phyloP scores from a whole-genome alignment of 768 basidiomycete species.

The Leccinellum rugosiceps region DNA sequence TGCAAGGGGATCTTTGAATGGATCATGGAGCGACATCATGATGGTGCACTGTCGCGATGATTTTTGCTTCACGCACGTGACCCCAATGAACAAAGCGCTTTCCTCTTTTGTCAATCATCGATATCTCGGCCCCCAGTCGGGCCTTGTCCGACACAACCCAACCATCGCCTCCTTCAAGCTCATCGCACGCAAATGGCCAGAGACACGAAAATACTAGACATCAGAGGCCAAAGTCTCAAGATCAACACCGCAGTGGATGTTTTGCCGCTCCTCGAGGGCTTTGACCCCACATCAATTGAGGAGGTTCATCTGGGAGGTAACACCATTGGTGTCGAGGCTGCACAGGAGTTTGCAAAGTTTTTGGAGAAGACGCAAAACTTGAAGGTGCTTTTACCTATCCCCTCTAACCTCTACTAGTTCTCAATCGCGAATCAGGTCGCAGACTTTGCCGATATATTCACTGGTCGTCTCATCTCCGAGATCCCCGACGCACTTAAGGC shows the following conservation, averaged over 20 bases:
- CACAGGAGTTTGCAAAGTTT: conserved; percentile 77
- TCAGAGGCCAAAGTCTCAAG: conserved; percentile 50
- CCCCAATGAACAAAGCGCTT: background rate
- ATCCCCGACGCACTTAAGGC: conserved; percentile 88
- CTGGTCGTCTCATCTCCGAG: conserved; percentile 91
- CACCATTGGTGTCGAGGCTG: conserved; percentile 89
- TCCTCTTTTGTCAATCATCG: conserved; percentile 18
- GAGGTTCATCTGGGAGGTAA: conserved; percentile 95
- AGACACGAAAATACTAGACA: conserved; percentile 23
- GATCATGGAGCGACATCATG: conserved; percentile 8
- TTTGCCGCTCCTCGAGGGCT: conserved; percentile 61
- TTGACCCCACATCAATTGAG: conserved; percentile 66
- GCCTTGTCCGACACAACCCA: background rate
- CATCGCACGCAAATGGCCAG: conserved; percentile 15
- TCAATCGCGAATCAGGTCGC: conserved; percentile 60
- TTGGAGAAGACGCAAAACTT: conserved; percentile 63
- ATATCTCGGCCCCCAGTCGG: no score
- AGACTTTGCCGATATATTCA: conserved; percentile 97
- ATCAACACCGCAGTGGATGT: conserved; percentile 75
- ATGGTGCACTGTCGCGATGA: background rate
- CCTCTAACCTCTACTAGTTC: background rate
- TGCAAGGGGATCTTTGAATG: conserved; percentile 51
- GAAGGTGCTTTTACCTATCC: conserved; percentile 46
- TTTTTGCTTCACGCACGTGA: conserved; percentile 22
- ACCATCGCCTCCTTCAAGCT: background rate